phyloP scores from a whole-genome alignment of 1,284 basidiomycete species.

The Coriolopsis trogii region DNA sequence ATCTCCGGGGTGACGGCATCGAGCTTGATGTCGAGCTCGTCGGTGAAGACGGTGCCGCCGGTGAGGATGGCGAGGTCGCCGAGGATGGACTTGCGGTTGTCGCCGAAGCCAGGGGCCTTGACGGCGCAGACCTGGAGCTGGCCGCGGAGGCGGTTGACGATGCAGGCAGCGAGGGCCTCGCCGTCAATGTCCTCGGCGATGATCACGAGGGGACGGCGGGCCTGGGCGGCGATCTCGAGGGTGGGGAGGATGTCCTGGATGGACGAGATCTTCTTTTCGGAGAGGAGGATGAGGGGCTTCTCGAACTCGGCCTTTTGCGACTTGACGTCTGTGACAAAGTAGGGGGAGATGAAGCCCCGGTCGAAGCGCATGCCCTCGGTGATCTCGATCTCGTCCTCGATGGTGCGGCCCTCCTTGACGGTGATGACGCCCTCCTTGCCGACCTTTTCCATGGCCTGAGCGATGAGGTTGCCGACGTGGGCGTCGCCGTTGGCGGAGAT shows the following conservation, averaged over 20 bases:
- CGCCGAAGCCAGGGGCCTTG: slow-evolving; percentile 98
- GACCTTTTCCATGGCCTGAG: slow-evolving; percentile 99
- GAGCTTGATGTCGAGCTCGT: slow-evolving; percentile 98
- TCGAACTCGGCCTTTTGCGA: slow-evolving; percentile 96
- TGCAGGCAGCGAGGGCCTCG: slow-evolving; percentile 96
- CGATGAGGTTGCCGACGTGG: slow-evolving; percentile 94
- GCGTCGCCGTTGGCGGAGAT: slow-evolving; percentile 98
- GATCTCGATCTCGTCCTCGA: slow-evolving; percentile 98
- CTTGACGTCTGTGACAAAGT: slow-evolving; percentile 99
- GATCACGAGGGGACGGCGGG: slow-evolving; percentile 92
- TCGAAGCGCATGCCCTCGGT: slow-evolving; percentile 99
- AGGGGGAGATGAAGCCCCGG: slow-evolving; percentile 97
- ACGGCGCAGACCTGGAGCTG: slow-evolving; percentile 92
- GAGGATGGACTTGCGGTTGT: slow-evolving; percentile 98
- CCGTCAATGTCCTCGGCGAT: slow-evolving; percentile 98
- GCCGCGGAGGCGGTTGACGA: slow-evolving; percentile 98
- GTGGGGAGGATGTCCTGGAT: slow-evolving; percentile 96
- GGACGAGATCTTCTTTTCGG: slow-evolving; percentile 97
- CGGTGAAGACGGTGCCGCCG: slow-evolving; percentile 96
- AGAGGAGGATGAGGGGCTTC: slow-evolving; percentile 92
- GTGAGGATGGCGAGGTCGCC: slow-evolving; percentile 97
- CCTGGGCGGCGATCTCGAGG: slow-evolving; percentile 90
- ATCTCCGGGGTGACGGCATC: slow-evolving; percentile 90
- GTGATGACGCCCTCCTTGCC: slow-evolving; percentile 99
- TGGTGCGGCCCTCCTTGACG: slow-evolving; percentile 97